Base-by-base conservation (phyloP, 2,329 filamentous ascomycete genomes). In the Aspergillus sp. region DNA sequence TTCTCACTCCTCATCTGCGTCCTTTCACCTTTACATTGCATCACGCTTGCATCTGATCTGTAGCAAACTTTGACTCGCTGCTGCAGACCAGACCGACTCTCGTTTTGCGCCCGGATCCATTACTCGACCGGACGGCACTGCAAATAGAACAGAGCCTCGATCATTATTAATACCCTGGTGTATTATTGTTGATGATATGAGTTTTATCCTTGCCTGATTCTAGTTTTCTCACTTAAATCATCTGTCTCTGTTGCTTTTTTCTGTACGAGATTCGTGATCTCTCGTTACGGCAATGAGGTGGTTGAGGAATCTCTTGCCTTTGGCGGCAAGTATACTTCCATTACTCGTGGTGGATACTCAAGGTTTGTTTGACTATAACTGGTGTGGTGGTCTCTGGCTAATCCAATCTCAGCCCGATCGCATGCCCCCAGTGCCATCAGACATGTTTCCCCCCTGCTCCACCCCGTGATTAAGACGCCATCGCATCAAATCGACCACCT, bases 401-500 rank as follows among this genome's bases (percentile, higher is more conserved):
- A 42, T 12, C 10, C 5, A 41, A 19, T 10, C 5, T 36, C 12
- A 81, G 85, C 82, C 53, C 79, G 86, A 65, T 94, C 88, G 0
- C 74, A 79, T 43, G 78, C 81, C 52, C 80, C 91, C 56, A 87
- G 87, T 59, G 88, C 89, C 30, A 75, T 98, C 52, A 80, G 77
- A 56, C 82, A 85, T 61, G 73, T 96, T 43, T 82, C 83, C 8
- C 74, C 81, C 41, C 71, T 96, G 54, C 82, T 90, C 51, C 79
- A 89, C 61, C 78, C 86, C 30, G 76, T 81, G 50, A 85, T 98
- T 54, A 81, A 88, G 59, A 88, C 89, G 0, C 82, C 84, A 10
- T 86, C 85, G 41, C 81, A 88, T 63, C 82, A 85, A 49, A 80
- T 95, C 41, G 83, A 93, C 62, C 83, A 89, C 42, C 74, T 86